phyloP scores from a whole-genome alignment of 805 yeast genomes.

The Yarrowia porcina region DNA sequence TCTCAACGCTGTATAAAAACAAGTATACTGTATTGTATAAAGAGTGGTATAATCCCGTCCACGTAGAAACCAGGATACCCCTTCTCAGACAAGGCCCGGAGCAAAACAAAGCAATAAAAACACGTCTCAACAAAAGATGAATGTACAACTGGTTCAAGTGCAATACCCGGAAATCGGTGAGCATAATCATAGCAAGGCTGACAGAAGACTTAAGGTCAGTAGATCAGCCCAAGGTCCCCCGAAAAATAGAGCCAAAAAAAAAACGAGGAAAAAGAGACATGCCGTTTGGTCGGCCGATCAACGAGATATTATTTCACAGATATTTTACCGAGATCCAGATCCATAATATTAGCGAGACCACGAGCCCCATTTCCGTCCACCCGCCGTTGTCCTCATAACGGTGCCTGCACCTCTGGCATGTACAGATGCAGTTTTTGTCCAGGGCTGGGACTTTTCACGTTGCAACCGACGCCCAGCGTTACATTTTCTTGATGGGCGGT shows the following conservation, averaged over 20 bases:
- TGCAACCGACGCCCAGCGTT: not conserved
- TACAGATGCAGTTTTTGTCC: not conserved
- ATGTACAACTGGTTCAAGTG: too few species aligned
- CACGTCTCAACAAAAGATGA: too few species aligned
- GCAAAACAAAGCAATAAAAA: too few species aligned
- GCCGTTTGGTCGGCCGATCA: not conserved
- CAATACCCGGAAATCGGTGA: too few species aligned
- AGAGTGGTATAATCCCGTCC: too few species aligned
- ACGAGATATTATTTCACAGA: not conserved
- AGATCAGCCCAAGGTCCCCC: too few species aligned
- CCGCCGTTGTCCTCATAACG: not conserved
- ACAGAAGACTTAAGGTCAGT: too few species aligned
- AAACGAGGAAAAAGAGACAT: too few species aligned
- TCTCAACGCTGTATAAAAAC: too few species aligned
- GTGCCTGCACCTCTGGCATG: constrained; percentile 3
- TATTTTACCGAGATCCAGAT: not conserved
- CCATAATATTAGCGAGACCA: not conserved
- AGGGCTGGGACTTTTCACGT: not conserved
- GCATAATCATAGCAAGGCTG: constrained; percentile 6
- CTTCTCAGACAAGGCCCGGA: not conserved
- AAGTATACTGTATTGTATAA: too few species aligned
- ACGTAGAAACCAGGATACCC: too few species aligned
- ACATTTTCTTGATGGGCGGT: not conserved
- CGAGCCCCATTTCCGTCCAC: not conserved
- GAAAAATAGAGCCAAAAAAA: too few species aligned